Conservation (phyloP, 768 basidiomycete species). For the Asterophora lycoperdoides region DNA sequence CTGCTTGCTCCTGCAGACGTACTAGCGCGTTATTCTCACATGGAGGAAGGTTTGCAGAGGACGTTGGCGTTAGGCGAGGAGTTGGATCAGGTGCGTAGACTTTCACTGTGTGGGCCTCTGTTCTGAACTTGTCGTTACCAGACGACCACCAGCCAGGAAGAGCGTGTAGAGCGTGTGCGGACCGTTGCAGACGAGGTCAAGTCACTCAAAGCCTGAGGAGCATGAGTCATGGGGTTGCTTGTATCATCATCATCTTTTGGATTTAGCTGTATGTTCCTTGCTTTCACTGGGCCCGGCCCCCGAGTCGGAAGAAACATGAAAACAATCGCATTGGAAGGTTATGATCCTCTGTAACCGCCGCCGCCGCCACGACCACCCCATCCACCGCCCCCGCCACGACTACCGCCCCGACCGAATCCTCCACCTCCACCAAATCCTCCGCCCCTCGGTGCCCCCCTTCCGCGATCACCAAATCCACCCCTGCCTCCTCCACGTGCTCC, state of each 20-base stretch:
- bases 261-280: background rate
- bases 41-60: slow-evolving; percentile 30
- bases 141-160: slow-evolving; percentile 46
- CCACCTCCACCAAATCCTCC: slow-evolving; percentile 14
- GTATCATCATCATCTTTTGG: background rate
- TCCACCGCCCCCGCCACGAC: slow-evolving; percentile 6
- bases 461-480: slow-evolving; percentile 27
- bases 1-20: slow-evolving; percentile 1
- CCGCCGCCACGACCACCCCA: slow-evolving; percentile 8
- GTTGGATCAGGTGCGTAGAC: slow-evolving; percentile 44
- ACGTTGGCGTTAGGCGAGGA: slow-evolving; percentile 41
- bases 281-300: background rate
- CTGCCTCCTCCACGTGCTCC: slow-evolving; percentile 40
- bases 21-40: slow-evolving; percentile 14
- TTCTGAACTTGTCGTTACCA: slow-evolving; percentile 17
- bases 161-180: slow-evolving; percentile 46
- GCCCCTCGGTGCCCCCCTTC: slow-evolving; percentile 21
- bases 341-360: slow-evolving; percentile 47
- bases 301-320: background rate
- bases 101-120: background rate
- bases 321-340: slow-evolving; percentile 10
- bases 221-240: too few species aligned
- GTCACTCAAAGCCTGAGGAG: slow-evolving; percentile 42
- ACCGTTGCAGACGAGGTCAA: slow-evolving; percentile 47
- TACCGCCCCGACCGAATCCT: slow-evolving; percentile 5